A percentile compares a stretch with the other conserved stretches of the same genome.
Evolutionary conservation across 129 eudicot species (phyloP).

Genomic region (Lactuca saligna): DNA sequence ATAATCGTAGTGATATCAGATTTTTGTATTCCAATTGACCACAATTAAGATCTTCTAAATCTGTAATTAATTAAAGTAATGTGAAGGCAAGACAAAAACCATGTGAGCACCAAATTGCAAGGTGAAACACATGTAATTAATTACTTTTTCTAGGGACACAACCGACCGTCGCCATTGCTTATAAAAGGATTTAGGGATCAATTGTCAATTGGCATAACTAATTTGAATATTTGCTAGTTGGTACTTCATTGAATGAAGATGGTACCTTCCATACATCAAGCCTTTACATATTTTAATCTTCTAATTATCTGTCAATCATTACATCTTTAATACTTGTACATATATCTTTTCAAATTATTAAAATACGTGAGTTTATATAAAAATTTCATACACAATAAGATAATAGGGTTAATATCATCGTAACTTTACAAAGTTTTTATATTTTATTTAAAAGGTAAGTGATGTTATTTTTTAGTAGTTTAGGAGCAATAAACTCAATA

Average conservation of each 20-base stretch:
- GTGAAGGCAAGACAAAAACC: constrained; percentile 20
- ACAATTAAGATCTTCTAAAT: constrained; percentile 16
- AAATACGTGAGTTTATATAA: no score
- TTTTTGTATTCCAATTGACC: neutral
- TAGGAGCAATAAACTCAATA: no score
- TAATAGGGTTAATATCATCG: no score
- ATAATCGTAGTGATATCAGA: neutral
- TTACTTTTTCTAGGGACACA: constrained; percentile 1
- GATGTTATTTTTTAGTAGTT: no score
- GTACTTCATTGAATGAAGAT: constrained; percentile 28
- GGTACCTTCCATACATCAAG: constrained; percentile 38
- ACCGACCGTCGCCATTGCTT: constrained; percentile 15
- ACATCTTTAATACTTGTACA: constrained; percentile 10
- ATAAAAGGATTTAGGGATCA: constrained; percentile 14
- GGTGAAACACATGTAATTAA: constrained; percentile 29
- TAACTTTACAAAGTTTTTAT: no score
- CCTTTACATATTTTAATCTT: constrained; percentile 18
- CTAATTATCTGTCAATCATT: constrained; percentile 24
- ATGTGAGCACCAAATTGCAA: constrained; percentile 33
- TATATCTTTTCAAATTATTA: neutral
- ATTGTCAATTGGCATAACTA: constrained; percentile 25
- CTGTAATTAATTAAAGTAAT: constrained; percentile 6
- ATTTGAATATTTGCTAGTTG: constrained; percentile 27
- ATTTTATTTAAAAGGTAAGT: no score
- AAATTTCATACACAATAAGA: neutral